phyloP scores from a whole-genome alignment of 768 basidiomycete genomes.

The Lyophyllum shimeji region DNA sequence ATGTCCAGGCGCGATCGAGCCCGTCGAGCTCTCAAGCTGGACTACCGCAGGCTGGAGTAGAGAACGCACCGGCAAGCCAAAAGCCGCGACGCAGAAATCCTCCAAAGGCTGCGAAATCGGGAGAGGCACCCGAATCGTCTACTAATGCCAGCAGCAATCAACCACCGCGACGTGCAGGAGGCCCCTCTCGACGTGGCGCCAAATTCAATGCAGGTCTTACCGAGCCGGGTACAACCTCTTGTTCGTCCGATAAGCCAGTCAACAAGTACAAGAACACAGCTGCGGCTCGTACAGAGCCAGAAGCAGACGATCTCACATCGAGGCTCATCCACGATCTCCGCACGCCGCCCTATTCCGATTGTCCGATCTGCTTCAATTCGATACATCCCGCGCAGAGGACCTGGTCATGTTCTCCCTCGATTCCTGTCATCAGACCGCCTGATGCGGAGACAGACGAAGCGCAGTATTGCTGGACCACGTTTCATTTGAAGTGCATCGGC shows the following conservation, averaged over 20 bases:
- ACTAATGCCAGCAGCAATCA: background rate
- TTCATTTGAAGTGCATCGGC: constrained; percentile 87
- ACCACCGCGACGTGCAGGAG: background rate
- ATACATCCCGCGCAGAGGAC: constrained; percentile 79
- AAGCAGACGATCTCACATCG: constrained; percentile 72
- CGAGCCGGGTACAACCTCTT: constrained; percentile 8
- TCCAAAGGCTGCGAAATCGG: background rate
- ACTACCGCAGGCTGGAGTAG: background rate
- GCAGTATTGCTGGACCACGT: constrained; percentile 86
- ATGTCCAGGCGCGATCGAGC: constrained; percentile 2
- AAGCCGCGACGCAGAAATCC: constrained; percentile 3
- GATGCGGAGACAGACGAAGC: constrained; percentile 31
- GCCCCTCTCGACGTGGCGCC: background rate
- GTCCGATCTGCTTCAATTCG: constrained; percentile 79
- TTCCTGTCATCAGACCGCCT: constrained; percentile 36
- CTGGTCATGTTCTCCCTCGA: constrained; percentile 83
- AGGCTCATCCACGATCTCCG: constrained; percentile 64
- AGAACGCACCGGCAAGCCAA: constrained; percentile 3
- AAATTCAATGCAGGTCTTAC: constrained; percentile 17
- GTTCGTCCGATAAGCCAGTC: constrained; percentile 3
- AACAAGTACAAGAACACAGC: constrained; percentile 1
- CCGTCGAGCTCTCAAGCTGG: constrained; percentile 3
- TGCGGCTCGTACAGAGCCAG: constrained; percentile 22
- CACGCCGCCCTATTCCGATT: constrained; percentile 74
- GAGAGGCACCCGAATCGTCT: background rate